phyloP scores from a whole-genome alignment of 2,329 filamentous ascomycete genomes.

The Dendrostoma leiphaemia region DNA sequence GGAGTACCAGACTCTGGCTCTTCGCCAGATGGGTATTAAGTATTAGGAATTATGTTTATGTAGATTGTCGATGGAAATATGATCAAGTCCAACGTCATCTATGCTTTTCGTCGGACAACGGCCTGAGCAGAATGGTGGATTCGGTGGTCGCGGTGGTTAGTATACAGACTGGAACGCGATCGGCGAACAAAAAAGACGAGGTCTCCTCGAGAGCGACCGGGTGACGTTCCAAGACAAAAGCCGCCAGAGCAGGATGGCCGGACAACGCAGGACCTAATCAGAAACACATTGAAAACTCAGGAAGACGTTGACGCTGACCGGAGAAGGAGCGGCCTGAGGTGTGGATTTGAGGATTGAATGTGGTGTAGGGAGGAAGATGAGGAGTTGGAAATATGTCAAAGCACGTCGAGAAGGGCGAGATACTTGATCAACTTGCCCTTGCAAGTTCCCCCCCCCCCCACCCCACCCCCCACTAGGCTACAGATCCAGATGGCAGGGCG shows the following conservation, averaged over 20 bases:
- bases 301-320: slow-evolving; percentile 4
- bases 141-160: not conserved
- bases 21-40: slow-evolving; percentile 22
- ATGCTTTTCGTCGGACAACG: not conserved
- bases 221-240: slow-evolving; percentile 12
- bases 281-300: slow-evolving; percentile 7
- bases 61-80: slow-evolving; percentile 20
- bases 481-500: slow-evolving; percentile 8
- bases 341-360: not conserved
- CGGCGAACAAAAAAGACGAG: not conserved
- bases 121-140: not conserved
- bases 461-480: not conserved
- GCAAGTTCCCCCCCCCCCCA: too few relatives aligned
- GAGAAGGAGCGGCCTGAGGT: not conserved
- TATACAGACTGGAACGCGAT: slow-evolving; percentile 17
- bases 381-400: not conserved
- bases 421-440: too few relatives aligned
- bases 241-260: slow-evolving; percentile 8
- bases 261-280: slow-evolving; percentile 9
- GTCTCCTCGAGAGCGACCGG: slow-evolving; percentile 1
- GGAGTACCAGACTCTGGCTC: slow-evolving; percentile 25
- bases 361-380: not conserved
- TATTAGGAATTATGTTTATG: slow-evolving; percentile 29
- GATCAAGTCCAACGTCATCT: slow-evolving; percentile 3
- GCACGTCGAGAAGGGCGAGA: not conserved